Evolutionary conservation across 116 monocot species (phyloP), one percentile per base, ranked within the genome.

Genomic region (Papilionanthe hybrid): DNA sequence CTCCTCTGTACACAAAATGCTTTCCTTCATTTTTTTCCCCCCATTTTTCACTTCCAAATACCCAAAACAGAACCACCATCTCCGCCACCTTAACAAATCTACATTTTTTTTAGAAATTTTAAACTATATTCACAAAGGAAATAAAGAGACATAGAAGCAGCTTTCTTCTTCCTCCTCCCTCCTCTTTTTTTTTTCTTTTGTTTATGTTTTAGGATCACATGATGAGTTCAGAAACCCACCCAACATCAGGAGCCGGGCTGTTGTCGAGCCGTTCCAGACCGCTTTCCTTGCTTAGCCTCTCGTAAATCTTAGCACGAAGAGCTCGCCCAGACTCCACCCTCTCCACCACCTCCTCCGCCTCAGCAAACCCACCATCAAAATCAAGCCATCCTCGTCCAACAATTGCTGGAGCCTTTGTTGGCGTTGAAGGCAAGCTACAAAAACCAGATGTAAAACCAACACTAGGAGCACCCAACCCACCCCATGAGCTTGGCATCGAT

Each of bases 241-340:
- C 86, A 12, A 86, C 86, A 30, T 86, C 86, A 20, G 81, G 83
- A 13, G 27, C 45, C 0, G 79, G 28, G 20, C 13, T 41, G 10
- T 47, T 29, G 11, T 44, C 43, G 78, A 7, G 12, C 47, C 29
- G 50, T 32, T 55, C 58, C 53, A 82, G 9, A 9, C 66, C 44
- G 63, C 45, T 75, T 20, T 86, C 86, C 78, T 75, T 78, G 78
- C 86, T 83, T 13, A 86, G 81, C 65, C 81, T 77, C 69, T 86
- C 86, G 47, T 78, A 83, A 75, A 86, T 74, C 83, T 78, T 83
- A 28, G 55, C 78, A 55, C 86, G 72, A 18, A 86, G 78, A 1
- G 80, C 86, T 42, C 86, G 77, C 32, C 86, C 86, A 0, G 83
- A 83, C 75, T 86, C 86, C 67, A 86, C 86, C 78, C 80, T 80